These are phyloP conservation scores for Sclerotinia glacialis DNA, from an alignment of 2,329 filamentous ascomycete genomes.

Conservation along the genomic window DNA sequence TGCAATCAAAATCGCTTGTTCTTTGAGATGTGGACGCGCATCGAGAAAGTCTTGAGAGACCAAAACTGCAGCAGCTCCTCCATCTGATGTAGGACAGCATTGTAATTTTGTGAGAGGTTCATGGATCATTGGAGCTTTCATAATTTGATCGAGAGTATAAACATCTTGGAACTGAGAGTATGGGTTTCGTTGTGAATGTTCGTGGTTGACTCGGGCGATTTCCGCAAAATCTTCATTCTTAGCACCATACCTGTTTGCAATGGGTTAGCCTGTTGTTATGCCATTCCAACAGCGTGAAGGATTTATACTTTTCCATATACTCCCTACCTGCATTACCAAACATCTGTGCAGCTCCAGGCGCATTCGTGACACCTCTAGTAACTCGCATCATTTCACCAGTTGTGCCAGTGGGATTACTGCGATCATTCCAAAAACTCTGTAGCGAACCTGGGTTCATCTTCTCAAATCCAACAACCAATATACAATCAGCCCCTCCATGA, in stretches of 20 bases:
- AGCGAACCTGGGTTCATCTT: constrained; percentile 96
- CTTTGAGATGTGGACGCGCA: constrained; percentile 74
- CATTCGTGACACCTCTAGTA: constrained; percentile 77
- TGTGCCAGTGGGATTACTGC: constrained; percentile 74
- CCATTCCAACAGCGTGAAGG: neutral
- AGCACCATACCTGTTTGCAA: constrained; percentile 54
- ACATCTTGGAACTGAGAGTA: constrained; percentile 97
- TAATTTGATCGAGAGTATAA: constrained; percentile 81
- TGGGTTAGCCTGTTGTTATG: neutral
- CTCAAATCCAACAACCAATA: constrained; percentile 92
- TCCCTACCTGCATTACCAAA: constrained; percentile 93
- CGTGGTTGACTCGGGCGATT: constrained; percentile 89
- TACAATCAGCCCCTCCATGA: constrained; percentile 79
- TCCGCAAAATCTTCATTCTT: constrained; percentile 85
- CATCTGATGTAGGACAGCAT: constrained; percentile 95
- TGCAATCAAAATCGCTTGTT: constrained; percentile 82
- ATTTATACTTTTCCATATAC: constrained; percentile 82
- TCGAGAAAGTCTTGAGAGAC: constrained; percentile 88
- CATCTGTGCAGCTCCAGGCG: constrained; percentile 84
- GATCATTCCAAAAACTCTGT: constrained; percentile 79
- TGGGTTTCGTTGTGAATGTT: constrained; percentile 86
- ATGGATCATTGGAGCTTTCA: constrained; percentile 73
- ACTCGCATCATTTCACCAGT: constrained; percentile 75
- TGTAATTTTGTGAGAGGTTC: constrained; percentile 94
- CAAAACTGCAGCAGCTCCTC: constrained; percentile 81